Percentiles rank a stretch among this genome's conserved stretches.
phyloP scores from a whole-genome alignment of 2,329 filamentous ascomycete species.

The Ceratocystis ficicola region DNA sequence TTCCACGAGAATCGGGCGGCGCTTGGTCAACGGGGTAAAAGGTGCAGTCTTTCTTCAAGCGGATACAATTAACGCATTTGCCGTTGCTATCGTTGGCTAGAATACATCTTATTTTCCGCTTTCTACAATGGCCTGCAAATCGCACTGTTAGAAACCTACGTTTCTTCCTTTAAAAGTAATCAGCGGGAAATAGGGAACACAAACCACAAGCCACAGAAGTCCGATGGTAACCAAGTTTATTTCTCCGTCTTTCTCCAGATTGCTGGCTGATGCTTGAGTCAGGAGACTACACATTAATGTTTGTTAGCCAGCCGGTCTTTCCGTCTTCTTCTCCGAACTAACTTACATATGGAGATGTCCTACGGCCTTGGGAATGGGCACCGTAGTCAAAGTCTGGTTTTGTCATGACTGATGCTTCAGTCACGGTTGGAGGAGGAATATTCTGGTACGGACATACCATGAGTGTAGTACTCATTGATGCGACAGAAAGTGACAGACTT shows the following conservation, averaged over 20 bases:
- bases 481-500: not conserved
- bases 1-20: constrained; percentile 36
- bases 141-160: not conserved
- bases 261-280: constrained; percentile 27
- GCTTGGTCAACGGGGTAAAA: constrained; percentile 79
- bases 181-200: constrained; percentile 32
- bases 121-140: constrained; percentile 66
- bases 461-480: constrained; percentile 8
- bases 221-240: constrained; percentile 90
- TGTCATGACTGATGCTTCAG: not conserved
- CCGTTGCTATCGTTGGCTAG: constrained; percentile 59
- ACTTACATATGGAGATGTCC: constrained; percentile 24
- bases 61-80: constrained; percentile 84
- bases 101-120: constrained; percentile 87
- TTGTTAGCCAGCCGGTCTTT: constrained; percentile 23
- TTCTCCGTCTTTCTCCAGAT: constrained; percentile 51
- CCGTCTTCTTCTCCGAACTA: constrained; percentile 25
- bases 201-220: constrained; percentile 92
- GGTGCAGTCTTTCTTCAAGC: constrained; percentile 85
- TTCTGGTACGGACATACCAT: not conserved
- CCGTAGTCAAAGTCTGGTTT: not conserved
- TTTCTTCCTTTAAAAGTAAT: not conserved
- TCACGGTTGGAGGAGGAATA: not conserved
- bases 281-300: constrained; percentile 30
- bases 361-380: not conserved